These are phyloP conservation scores for Plenodomus biglobosus DNA, from an alignment of 2,329 filamentous ascomycete species.

Conservation along the genomic window DNA sequence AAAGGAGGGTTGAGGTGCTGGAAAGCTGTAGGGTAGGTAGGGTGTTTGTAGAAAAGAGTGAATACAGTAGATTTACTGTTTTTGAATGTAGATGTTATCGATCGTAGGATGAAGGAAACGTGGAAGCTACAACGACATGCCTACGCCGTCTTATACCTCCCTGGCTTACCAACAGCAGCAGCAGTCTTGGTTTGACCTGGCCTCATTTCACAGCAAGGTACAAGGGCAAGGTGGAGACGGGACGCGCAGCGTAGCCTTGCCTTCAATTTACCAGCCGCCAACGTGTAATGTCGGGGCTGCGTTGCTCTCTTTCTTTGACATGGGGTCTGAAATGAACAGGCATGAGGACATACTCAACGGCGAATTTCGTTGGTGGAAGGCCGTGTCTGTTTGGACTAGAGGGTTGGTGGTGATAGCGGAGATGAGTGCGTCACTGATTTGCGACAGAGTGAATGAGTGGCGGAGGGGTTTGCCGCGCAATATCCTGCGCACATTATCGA, in stretches of 20 bases:
- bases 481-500: not conserved
- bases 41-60: slow-evolving; percentile 29
- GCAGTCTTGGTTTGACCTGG: no score
- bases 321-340: slow-evolving; percentile 3
- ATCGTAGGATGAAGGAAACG: slow-evolving; percentile 9
- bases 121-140: slow-evolving; percentile 1
- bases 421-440: slow-evolving; percentile 11
- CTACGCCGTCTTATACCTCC: not conserved
- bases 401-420: slow-evolving; percentile 17
- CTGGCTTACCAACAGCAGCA: no score
- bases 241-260: slow-evolving; percentile 16
- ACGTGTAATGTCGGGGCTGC: not conserved
- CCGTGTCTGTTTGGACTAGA: slow-evolving; percentile 4
- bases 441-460: not conserved
- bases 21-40: slow-evolving; percentile 7
- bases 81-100: slow-evolving; percentile 30
- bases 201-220: no score
- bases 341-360: not conserved
- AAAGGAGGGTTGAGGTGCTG: slow-evolving; percentile 10
- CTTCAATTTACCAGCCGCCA: not conserved
- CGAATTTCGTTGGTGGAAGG: not conserved
- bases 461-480: not conserved
- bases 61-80: slow-evolving; percentile 34
- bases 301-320: slow-evolving; percentile 2
- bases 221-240: not conserved